Percentiles rank a stretch among this genome's conserved stretches.
Conservation (phyloP, 192 early-diverging fungal species). For the Podila horticola region DNA sequence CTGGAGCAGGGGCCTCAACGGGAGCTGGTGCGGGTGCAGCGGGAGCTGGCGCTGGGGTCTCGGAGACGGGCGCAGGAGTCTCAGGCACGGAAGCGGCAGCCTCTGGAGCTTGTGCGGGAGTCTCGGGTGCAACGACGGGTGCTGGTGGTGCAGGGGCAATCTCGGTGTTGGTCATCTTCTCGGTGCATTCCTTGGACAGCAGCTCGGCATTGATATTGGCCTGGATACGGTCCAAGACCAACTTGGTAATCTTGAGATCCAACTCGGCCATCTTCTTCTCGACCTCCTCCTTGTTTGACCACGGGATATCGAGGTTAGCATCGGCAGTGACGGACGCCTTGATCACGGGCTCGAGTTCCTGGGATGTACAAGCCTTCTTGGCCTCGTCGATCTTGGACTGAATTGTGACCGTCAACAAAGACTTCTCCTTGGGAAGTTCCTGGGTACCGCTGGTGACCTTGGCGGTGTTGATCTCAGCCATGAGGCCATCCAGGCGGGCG, state of each 20-base stretch:
- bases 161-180: conserved; percentile 44
- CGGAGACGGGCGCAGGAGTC: no score
- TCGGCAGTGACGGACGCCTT: conserved; percentile 13
- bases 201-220: conserved; percentile 18
- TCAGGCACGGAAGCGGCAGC: neutral
- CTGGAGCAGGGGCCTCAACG: neutral
- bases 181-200: conserved; percentile 44
- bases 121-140: neutral
- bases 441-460: conserved; percentile 24
- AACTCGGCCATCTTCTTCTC: conserved; percentile 20
- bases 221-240: conserved; percentile 24
- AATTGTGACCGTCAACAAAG: neutral
- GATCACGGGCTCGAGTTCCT: conserved; percentile 18
- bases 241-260: conserved; percentile 11
- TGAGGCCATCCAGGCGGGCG: conserved; percentile 22
- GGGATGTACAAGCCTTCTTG: conserved; percentile 28
- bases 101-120: neutral
- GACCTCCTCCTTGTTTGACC: conserved; percentile 24
- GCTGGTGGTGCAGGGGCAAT: conserved; percentile 1
- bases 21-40: no score
- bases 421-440: conserved; percentile 20
- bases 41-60: no score
- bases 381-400: conserved; percentile 24
- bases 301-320: conserved; percentile 4
- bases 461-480: conserved; percentile 18